Percentiles rank a stretch among this genome's conserved stretches.
Conservation (phyloP, 805 yeast genomes). For the Myxozyma udenii region DNA sequence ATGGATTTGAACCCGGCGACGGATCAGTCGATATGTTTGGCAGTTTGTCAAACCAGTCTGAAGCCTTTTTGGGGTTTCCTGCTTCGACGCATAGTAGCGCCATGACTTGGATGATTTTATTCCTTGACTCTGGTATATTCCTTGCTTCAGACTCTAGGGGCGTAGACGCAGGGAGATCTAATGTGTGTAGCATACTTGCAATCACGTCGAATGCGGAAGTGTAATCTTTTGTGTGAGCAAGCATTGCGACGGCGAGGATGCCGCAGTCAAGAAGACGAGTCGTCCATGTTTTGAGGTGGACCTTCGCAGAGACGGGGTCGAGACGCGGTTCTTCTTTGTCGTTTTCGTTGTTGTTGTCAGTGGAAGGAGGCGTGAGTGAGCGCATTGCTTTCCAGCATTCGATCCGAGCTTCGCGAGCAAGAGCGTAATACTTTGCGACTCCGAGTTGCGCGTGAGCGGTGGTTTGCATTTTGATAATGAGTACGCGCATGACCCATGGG, state of each 20-base stretch:
- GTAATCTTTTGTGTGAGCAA: constrained; percentile 37
- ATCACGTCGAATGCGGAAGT: constrained; percentile 37
- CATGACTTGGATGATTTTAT: constrained; percentile 11
- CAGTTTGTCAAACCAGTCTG: constrained; percentile 15
- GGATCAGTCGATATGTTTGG: constrained; percentile 14
- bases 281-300: neutral
- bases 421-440: constrained; percentile 35
- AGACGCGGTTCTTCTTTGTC: neutral
- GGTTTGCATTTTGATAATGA: constrained; percentile 36
- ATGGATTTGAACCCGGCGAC: neutral
- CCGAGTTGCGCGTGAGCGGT: constrained; percentile 39
- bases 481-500: constrained; percentile 39
- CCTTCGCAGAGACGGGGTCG: neutral
- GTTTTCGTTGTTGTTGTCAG: neutral
- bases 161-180: constrained; percentile 13
- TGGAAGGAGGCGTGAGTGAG: neutral
- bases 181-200: constrained; percentile 37
- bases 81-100: constrained; percentile 21
- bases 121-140: neutral
- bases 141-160: neutral
- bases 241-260: constrained; percentile 30
- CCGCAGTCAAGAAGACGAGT: constrained; percentile 1
- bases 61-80: constrained; percentile 14
- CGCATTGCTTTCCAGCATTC: constrained; percentile 20
- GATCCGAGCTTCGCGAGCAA: constrained; percentile 39